phyloP scores from a whole-genome alignment of 202 grass and related monocot genomes.

The Hordeum pubiflorum region DNA sequence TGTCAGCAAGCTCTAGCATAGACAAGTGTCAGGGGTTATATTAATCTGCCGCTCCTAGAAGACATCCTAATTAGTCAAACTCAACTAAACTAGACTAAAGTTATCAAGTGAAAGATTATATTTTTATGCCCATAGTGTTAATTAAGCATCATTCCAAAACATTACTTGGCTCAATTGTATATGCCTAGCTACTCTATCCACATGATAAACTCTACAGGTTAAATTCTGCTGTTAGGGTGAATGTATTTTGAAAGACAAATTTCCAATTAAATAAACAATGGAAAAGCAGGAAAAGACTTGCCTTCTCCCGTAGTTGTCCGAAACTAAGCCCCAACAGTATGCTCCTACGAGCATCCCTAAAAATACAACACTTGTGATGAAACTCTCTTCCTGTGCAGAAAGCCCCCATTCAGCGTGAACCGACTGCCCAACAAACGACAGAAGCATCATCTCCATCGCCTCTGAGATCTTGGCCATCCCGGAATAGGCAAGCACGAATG shows the following conservation, averaged over 20 bases:
- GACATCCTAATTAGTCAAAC: background rate
- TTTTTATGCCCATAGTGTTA: background rate
- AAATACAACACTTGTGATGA: conserved; percentile 94
- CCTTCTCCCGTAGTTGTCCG: conserved; percentile 92
- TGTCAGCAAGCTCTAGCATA: background rate
- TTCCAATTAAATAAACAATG: background rate
- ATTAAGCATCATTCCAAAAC: background rate
- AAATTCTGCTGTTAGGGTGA: background rate
- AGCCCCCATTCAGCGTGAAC: conserved; percentile 88
- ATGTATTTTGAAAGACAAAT: background rate
- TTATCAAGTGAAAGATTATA: background rate
- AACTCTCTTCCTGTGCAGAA: conserved; percentile 73
- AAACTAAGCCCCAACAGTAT: conserved; percentile 93
- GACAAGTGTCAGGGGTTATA: background rate
- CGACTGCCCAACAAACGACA: conserved; percentile 89
- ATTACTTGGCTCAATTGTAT: background rate
- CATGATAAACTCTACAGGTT: background rate
- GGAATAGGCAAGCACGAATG: conserved; percentile 78
- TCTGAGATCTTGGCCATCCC: conserved; percentile 98
- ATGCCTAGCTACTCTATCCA: background rate
- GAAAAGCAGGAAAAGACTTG: conserved; percentile 27
- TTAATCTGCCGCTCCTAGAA: background rate
- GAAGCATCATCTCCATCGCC: conserved; percentile 99
- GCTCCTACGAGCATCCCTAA: conserved; percentile 81
- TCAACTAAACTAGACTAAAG: background rate